A percentile compares a stretch with the other conserved stretches of the same genome.
phyloP scores from a whole-genome alignment of 208 protist species.

The Acanthamoeba sp. region DNA sequence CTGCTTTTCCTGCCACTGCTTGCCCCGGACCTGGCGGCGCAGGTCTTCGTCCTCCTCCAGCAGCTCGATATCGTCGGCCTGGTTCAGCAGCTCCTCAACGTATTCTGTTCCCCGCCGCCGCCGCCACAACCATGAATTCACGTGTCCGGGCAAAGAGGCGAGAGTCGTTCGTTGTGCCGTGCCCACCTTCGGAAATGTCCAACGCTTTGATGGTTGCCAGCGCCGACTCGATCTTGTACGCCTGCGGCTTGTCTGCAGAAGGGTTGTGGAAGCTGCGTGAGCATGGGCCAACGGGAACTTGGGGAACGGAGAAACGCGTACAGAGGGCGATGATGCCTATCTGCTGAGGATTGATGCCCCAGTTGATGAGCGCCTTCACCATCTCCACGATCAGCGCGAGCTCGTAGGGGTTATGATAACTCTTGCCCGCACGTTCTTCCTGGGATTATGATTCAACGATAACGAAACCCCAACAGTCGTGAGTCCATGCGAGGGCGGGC shows the following conservation, averaged over 20 bases:
- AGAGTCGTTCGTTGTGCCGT: neutral
- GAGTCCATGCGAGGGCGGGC: neutral
- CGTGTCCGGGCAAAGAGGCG: neutral
- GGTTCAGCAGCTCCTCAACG: slow-evolving; percentile 70
- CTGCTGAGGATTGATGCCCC: slow-evolving; percentile 72
- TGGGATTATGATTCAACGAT: neutral
- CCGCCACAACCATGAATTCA: neutral
- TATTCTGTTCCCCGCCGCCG: neutral
- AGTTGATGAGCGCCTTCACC: slow-evolving; percentile 77
- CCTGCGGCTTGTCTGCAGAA: slow-evolving; percentile 85
- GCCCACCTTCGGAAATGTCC: slow-evolving; percentile 37
- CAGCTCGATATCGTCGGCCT: slow-evolving; percentile 44
- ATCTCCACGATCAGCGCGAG: slow-evolving; percentile 75
- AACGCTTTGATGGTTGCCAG: slow-evolving; percentile 59
- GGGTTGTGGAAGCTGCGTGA: too few relatives aligned
- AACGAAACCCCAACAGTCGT: neutral
- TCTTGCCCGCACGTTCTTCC: slow-evolving; percentile 70
- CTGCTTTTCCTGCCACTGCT: slow-evolving; percentile 75
- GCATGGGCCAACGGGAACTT: too few relatives aligned
- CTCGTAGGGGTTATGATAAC: slow-evolving; percentile 84
- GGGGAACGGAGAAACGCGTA: too few relatives aligned
- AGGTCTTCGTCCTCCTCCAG: slow-evolving; percentile 37
- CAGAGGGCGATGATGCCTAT: slow-evolving; percentile 88
- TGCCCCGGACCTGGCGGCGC: neutral
- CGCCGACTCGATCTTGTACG: slow-evolving; percentile 58